phyloP scores from a whole-genome alignment of 2,329 filamentous ascomycete species.

The Paraconiothyrium sp. region DNA sequence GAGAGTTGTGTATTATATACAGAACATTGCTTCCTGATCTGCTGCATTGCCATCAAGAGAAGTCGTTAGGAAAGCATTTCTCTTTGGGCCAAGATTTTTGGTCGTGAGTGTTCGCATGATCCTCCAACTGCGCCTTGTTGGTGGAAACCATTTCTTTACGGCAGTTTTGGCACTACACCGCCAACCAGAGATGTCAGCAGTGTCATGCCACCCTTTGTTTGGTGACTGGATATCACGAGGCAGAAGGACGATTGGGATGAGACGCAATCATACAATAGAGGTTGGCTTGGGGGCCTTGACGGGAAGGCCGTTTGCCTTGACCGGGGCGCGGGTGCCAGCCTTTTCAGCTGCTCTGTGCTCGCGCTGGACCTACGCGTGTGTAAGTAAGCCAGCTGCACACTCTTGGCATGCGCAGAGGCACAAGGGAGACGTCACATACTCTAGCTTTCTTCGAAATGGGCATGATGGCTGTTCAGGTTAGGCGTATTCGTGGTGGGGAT shows the following conservation, averaged over 20 bases:
- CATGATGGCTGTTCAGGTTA: constrained; percentile 43
- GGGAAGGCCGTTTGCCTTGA: constrained; percentile 65
- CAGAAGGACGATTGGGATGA: constrained; percentile 1
- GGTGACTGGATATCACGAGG: not conserved
- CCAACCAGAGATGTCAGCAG: constrained; percentile 17
- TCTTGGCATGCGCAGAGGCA: constrained; percentile 11
- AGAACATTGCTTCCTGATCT: constrained; percentile 30
- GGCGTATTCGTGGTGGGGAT: not conserved
- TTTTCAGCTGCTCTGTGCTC: constrained; percentile 65
- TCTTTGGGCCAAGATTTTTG: constrained; percentile 63
- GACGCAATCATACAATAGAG: constrained; percentile 52
- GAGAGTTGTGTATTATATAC: not conserved
- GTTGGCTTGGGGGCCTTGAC: constrained; percentile 65
- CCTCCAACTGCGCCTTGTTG: constrained; percentile 62
- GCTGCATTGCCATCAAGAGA: not conserved
- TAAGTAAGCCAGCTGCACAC: not conserved
- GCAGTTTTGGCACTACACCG: constrained; percentile 59
- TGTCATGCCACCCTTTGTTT: constrained; percentile 1
- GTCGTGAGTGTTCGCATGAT: constrained; percentile 63
- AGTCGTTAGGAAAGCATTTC: constrained; percentile 67
- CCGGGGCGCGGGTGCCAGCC: constrained; percentile 62
- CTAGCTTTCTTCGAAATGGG: constrained; percentile 61
- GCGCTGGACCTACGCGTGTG: constrained; percentile 55
- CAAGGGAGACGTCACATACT: constrained; percentile 32
- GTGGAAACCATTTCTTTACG: constrained; percentile 63